Evolutionary conservation across 2,329 filamentous ascomycete species (phyloP).

Genomic region (Xylariales sp.): DNA sequence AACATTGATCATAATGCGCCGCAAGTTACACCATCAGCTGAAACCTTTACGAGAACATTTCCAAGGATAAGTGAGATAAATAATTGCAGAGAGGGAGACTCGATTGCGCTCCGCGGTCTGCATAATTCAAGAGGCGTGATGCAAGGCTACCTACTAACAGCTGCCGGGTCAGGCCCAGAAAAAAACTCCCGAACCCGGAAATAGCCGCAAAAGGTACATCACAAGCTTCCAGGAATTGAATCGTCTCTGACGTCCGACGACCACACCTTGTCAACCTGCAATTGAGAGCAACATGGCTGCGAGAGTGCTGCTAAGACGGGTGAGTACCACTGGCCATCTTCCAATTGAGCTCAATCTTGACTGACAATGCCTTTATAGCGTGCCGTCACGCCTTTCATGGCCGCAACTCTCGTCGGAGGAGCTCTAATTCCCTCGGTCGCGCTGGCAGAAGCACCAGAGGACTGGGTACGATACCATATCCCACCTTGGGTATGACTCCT

Average conservation of each 20-base stretch:
- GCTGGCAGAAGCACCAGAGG: conserved; percentile 42
- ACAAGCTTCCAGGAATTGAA: conserved; percentile 2
- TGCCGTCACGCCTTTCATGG: conserved; percentile 50
- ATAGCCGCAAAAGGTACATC: conserved; percentile 20
- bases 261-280: conserved; percentile 26
- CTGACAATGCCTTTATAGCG: conserved; percentile 32
- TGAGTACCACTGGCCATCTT: conserved; percentile 25
- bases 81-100: too few species aligned
- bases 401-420: conserved; percentile 33
- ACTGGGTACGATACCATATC: conserved; percentile 17
- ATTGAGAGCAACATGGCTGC: conserved; percentile 55
- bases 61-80: too few species aligned
- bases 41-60: too few species aligned
- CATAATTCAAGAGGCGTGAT: too few species aligned
- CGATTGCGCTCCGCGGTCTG: too few species aligned
- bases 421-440: conserved; percentile 30
- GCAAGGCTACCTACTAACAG: too few species aligned
- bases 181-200: conserved; percentile 17
- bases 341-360: conserved; percentile 13
- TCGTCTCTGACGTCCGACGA: conserved; percentile 9
- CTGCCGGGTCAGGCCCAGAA: too few species aligned
- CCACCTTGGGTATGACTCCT: background rate
- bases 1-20: conserved; percentile 32
- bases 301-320: conserved; percentile 55
- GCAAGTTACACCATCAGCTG: background rate